Evolutionary conservation across 208 protist genomes (phyloP).

Genomic region (Trichomonas vaginalis): DNA sequence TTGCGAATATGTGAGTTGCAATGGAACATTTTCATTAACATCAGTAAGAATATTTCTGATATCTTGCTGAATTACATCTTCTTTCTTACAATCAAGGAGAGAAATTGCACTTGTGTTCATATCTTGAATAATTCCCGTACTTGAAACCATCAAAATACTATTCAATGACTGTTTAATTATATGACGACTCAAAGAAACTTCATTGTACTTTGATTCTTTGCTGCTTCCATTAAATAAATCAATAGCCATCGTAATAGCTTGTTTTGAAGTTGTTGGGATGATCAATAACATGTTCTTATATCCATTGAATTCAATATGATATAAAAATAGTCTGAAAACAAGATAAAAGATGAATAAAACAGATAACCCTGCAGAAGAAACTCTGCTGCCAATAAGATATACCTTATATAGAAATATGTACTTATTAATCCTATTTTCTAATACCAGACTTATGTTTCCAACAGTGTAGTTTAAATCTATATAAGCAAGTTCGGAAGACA

Average conservation of each 20-base stretch:
- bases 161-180: not conserved
- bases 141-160: not conserved
- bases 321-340: not conserved
- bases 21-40: not conserved
- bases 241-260: not conserved
- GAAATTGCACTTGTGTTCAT: not conserved
- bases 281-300: not conserved
- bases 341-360: not conserved
- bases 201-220: not conserved
- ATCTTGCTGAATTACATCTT: not conserved
- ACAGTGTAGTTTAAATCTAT: no score
- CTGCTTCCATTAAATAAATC: not conserved
- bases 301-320: not conserved
- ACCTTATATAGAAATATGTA: no score
- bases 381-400: no score
- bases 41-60: not conserved
- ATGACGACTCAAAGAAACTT: not conserved
- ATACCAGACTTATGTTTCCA: no score
- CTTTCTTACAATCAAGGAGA: not conserved
- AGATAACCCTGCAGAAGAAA: no score
- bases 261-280: not conserved
- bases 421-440: no score
- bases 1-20: not conserved
- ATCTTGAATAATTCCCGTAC: not conserved
- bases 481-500: no score